phyloP scores from a whole-genome alignment of 2,329 filamentous ascomycete species.

The Alternaria ethzedia region DNA sequence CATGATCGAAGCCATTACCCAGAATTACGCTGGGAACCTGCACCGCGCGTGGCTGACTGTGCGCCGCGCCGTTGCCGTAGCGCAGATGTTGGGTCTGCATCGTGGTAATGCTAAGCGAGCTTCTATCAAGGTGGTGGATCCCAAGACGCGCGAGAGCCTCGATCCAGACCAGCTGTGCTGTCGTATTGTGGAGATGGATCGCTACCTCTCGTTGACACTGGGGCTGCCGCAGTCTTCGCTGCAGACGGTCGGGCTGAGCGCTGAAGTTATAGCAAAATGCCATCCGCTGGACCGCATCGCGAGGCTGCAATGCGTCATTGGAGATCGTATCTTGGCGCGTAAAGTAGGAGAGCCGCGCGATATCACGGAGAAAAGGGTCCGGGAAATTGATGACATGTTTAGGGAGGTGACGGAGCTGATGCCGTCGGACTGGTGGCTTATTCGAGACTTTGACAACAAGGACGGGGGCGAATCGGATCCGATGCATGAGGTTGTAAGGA shows the following conservation, averaged over 20 bases:
- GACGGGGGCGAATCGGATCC: background rate
- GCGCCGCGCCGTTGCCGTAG: conserved; percentile 50
- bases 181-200: conserved; percentile 48
- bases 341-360: background rate
- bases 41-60: conserved; percentile 48
- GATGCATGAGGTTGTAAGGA: conserved; percentile 10
- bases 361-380: conserved; percentile 12
- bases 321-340: conserved; percentile 47
- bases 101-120: conserved; percentile 44
- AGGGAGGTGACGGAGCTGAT: conserved; percentile 19
- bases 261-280: conserved; percentile 16
- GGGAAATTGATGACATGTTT: conserved; percentile 28
- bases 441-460: background rate
- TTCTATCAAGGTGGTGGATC: conserved; percentile 32
- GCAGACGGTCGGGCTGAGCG: conserved; percentile 9
- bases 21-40: conserved; percentile 51
- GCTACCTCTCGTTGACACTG: conserved; percentile 50
- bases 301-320: conserved; percentile 40
- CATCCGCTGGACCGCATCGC: conserved; percentile 41
- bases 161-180: conserved; percentile 45
- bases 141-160: background rate
- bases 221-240: conserved; percentile 47
- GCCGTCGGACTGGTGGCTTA: conserved; percentile 31
- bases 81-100: conserved; percentile 54
- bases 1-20: conserved; percentile 50